phyloP scores from a whole-genome alignment of 2,329 filamentous ascomycete genomes.

The Penicillium sp. region DNA sequence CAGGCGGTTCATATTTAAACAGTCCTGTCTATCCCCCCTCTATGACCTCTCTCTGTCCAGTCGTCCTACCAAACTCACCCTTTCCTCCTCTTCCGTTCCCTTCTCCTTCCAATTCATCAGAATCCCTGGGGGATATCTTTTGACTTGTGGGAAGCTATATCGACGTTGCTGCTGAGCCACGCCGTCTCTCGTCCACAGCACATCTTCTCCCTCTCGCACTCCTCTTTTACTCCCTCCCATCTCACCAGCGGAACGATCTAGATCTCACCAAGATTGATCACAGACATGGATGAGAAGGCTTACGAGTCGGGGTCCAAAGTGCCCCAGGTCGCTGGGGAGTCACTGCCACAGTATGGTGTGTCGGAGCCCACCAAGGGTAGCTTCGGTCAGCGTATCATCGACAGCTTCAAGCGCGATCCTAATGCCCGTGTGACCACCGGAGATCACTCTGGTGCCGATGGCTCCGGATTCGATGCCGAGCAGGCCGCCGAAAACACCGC shows the following conservation, averaged over 20 bases:
- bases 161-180: not conserved
- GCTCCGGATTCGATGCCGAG: slow-evolving; percentile 59
- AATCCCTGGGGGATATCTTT: not conserved
- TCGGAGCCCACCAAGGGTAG: slow-evolving; percentile 17
- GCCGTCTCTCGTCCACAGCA: not conserved
- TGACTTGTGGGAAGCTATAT: not conserved
- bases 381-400: slow-evolving; percentile 28
- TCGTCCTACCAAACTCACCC: not conserved
- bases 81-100: not conserved
- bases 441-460: slow-evolving; percentile 44
- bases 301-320: slow-evolving; percentile 19
- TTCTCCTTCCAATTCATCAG: not conserved
- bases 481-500: slow-evolving; percentile 58
- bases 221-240: not conserved
- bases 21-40: not conserved
- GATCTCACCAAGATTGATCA: not conserved
- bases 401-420: slow-evolving; percentile 44
- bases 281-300: slow-evolving; percentile 31
- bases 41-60: not conserved
- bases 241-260: not conserved
- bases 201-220: not conserved
- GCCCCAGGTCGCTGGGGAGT: slow-evolving; percentile 19
- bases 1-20: slow-evolving; percentile 3
- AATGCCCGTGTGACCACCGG: slow-evolving; percentile 33
- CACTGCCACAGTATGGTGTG: slow-evolving; percentile 28